phyloP scores from a whole-genome alignment of 2,329 filamentous ascomycete species.

The Stagonosporopsis rhizophila region DNA sequence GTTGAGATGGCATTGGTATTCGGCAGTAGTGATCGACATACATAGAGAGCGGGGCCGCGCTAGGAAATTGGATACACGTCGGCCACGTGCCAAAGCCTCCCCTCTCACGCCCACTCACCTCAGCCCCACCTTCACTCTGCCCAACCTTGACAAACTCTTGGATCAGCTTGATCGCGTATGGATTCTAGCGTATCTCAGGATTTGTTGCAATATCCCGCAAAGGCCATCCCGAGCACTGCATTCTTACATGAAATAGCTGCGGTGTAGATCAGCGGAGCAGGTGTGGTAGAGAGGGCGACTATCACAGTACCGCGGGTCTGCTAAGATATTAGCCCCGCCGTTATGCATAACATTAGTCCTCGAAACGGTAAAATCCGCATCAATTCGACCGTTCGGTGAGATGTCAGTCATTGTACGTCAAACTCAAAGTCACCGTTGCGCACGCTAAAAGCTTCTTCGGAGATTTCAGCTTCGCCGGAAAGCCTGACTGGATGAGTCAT shows the following conservation, averaged over 20 bases:
- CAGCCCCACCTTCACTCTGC: background rate
- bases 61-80: background rate
- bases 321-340: background rate
- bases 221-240: background rate
- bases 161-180: background rate
- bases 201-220: too few relatives aligned
- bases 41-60: background rate
- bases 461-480: background rate
- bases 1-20: background rate
- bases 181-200: too few relatives aligned
- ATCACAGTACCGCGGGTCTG: background rate
- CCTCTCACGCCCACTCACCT: background rate
- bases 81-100: background rate
- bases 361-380: background rate
- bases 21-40: background rate
- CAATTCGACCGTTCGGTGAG: background rate
- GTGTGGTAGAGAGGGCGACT: background rate
- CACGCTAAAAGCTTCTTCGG: background rate
- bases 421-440: background rate
- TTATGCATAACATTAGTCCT: background rate
- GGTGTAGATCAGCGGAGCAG: constrained; percentile 8
- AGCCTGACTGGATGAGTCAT: background rate
- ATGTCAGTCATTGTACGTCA: background rate
- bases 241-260: background rate
- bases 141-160: background rate